Evolutionary conservation across 371 early-diverging fungal genomes (phyloP).

Genomic region (Mucor ambiguus): DNA sequence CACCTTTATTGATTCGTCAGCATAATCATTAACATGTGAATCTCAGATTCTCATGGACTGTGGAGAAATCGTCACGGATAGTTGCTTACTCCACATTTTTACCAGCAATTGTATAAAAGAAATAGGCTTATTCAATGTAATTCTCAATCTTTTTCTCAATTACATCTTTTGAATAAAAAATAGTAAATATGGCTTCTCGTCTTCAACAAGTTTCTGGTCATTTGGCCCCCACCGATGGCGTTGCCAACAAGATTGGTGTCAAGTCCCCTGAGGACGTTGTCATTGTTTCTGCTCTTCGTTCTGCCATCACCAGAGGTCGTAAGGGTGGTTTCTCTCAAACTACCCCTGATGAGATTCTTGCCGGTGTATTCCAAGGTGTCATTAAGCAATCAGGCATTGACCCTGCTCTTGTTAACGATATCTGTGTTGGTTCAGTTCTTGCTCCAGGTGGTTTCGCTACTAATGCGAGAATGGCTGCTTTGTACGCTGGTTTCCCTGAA

Average conservation of each 20-base stretch:
- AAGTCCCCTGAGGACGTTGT: slow-evolving; percentile 87
- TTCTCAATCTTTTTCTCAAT: not conserved
- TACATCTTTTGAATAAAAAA: not conserved
- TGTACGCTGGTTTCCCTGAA: slow-evolving; percentile 94
- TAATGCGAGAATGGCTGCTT: slow-evolving; percentile 77
- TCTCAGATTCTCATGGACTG: slow-evolving; percentile 21
- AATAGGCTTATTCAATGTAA: not conserved
- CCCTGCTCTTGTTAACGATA: slow-evolving; percentile 90
- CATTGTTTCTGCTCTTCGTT: slow-evolving; percentile 86
- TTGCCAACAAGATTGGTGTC: slow-evolving; percentile 72
- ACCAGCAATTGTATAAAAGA: slow-evolving; percentile 6
- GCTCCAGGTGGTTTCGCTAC: slow-evolving; percentile 80
- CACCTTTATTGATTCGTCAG: slow-evolving; percentile 24
- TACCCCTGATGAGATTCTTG: slow-evolving; percentile 84
- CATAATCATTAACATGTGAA: slow-evolving; percentile 23
- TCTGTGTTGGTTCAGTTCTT: slow-evolving; percentile 29
- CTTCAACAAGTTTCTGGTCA: slow-evolving; percentile 76
- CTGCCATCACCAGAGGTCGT: slow-evolving; percentile 89
- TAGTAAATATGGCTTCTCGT: slow-evolving; percentile 58
- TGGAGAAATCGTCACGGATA: slow-evolving; percentile 14
- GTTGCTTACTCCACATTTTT: slow-evolving; percentile 27
- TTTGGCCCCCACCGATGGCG: slow-evolving; percentile 56
- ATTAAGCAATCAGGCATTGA: slow-evolving; percentile 84
- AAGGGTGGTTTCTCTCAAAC: slow-evolving; percentile 96
- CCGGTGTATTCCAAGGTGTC: slow-evolving; percentile 82